Conservation (phyloP, 148 eudicot genomes). For the Fagopyrum esculentum region DNA sequence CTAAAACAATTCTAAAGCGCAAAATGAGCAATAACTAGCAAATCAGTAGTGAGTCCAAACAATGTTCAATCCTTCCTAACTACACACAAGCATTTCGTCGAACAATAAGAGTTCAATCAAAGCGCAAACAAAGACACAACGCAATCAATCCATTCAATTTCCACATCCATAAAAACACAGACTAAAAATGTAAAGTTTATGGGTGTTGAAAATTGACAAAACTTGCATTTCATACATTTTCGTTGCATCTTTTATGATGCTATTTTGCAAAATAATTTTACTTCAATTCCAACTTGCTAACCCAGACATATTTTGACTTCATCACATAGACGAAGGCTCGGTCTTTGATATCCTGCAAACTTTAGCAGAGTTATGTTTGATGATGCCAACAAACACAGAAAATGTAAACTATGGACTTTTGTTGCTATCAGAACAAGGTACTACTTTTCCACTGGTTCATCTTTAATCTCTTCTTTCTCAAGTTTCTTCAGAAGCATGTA, state of each 20-base stretch:
- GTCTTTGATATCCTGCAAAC: slow-evolving; percentile 90
- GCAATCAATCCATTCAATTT: no score
- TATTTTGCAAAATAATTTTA: background rate
- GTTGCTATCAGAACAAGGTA: background rate
- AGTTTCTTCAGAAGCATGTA: background rate
- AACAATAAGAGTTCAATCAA: no score
- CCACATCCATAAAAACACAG: no score
- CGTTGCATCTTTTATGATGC: slow-evolving; percentile 4
- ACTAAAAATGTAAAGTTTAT: no score
- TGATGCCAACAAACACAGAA: slow-evolving; percentile 73
- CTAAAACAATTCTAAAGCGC: background rate
- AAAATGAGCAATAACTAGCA: background rate
- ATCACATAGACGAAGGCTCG: slow-evolving; percentile 59
- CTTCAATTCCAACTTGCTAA: slow-evolving; percentile 1
- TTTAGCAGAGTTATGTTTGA: slow-evolving; percentile 82
- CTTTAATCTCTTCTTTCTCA: background rate
- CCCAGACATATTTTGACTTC: background rate
- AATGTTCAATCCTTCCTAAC: background rate
- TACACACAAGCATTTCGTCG: no score
- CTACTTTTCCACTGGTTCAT: background rate
- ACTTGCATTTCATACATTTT: background rate
- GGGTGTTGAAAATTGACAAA: no score
- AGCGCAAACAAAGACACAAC: no score
- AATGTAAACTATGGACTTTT: slow-evolving; percentile 33
- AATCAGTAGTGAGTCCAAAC: background rate